A percentile compares a stretch with the other conserved stretches of the same genome.
These are phyloP conservation scores for Paecilomyces formosus DNA, from an alignment of 2,329 filamentous ascomycete genomes.

Conservation along the genomic window DNA sequence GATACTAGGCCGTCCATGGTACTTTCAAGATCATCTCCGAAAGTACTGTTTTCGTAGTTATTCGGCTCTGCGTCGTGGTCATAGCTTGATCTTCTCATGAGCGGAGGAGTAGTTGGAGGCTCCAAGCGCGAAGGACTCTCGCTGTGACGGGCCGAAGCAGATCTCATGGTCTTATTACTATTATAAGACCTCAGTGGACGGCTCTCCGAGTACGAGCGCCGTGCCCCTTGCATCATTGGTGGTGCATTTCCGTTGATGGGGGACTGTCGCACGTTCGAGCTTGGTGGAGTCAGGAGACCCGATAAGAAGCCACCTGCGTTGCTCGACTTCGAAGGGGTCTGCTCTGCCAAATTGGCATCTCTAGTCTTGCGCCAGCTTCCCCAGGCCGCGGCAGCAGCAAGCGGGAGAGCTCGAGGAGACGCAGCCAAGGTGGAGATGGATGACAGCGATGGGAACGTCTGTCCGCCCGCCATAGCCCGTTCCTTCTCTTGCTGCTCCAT, in stretches of 20 bases:
- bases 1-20: slow-evolving; percentile 35
- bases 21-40: slow-evolving; percentile 44
- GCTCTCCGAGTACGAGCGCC: slow-evolving; percentile 24
- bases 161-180: slow-evolving; percentile 14
- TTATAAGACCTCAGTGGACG: slow-evolving; percentile 26
- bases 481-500: slow-evolving; percentile 98
- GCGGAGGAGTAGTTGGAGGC: slow-evolving; percentile 44
- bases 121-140: slow-evolving; percentile 19
- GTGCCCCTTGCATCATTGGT: slow-evolving; percentile 15
- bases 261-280: slow-evolving; percentile 61
- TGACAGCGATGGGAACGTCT: slow-evolving; percentile 65
- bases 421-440: slow-evolving; percentile 68
- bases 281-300: slow-evolving; percentile 83
- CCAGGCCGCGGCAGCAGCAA: slow-evolving; percentile 92
- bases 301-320: slow-evolving; percentile 58
- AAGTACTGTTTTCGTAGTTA: slow-evolving; percentile 39
- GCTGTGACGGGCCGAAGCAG: slow-evolving; percentile 22
- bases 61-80: slow-evolving; percentile 52
- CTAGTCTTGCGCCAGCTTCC: slow-evolving; percentile 80
- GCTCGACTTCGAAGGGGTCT: slow-evolving; percentile 55
- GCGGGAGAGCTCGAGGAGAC: slow-evolving; percentile 68
- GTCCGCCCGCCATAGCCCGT: slow-evolving; percentile 63
- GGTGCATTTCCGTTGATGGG: slow-evolving; percentile 36
- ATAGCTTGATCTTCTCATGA: slow-evolving; percentile 49
- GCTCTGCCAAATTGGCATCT: slow-evolving; percentile 39